Conservation (phyloP, 2,329 filamentous ascomycete species). For the Calcarisporium arbuscula region DNA sequence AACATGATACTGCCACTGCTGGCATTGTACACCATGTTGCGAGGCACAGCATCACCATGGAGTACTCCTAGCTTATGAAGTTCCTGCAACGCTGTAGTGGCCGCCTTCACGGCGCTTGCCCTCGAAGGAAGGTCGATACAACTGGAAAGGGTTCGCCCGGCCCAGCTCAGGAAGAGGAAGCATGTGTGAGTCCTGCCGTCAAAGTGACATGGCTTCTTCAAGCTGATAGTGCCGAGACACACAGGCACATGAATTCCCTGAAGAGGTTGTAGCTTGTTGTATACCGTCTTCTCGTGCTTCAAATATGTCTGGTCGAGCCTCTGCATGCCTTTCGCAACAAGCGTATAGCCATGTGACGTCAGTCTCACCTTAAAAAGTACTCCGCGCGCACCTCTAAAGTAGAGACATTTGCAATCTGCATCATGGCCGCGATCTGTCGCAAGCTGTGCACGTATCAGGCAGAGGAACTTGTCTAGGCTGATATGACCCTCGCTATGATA, state of each 20-base stretch:
- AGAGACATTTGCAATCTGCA: conserved; percentile 15
- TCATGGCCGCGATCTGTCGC: background rate
- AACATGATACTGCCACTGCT: conserved; percentile 19
- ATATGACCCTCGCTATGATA: background rate
- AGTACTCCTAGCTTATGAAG: conserved; percentile 17
- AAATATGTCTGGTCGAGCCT: conserved; percentile 13
- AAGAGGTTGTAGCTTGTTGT: conserved; percentile 20
- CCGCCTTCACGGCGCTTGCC: conserved; percentile 2
- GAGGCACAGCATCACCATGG: conserved; percentile 20
- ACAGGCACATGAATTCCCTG: conserved; percentile 28
- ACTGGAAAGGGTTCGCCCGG: conserved; percentile 7
- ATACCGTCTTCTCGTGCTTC: conserved; percentile 23
- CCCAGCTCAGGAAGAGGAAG: conserved; percentile 28
- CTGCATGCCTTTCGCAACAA: conserved; percentile 33
- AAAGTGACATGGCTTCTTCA: conserved; percentile 24
- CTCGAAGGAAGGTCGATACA: background rate
- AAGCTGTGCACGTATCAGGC: background rate
- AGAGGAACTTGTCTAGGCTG: background rate
- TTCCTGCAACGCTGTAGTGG: conserved; percentile 4
- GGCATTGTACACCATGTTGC: conserved; percentile 25
- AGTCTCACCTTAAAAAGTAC: conserved; percentile 32
- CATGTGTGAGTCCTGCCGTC: conserved; percentile 20
- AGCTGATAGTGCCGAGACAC: conserved; percentile 23
- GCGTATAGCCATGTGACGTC: conserved; percentile 27
- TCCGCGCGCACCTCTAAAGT: conserved; percentile 20